Base-by-base conservation (phyloP, 2,329 filamentous ascomycete species). In the Neopestalotiopsis sp. region DNA sequence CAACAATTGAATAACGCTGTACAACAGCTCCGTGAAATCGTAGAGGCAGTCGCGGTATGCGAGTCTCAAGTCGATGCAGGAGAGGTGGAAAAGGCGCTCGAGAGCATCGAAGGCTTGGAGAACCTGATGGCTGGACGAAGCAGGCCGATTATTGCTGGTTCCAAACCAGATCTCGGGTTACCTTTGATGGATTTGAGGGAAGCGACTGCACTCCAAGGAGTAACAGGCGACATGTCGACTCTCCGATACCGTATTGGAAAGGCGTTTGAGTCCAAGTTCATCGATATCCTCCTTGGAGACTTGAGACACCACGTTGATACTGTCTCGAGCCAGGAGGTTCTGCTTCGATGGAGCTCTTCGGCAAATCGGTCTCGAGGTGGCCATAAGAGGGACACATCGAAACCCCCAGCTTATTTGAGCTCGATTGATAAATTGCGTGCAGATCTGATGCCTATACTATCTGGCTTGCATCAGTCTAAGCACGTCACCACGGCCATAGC, bases 161-260 rank as follows among this genome's bases (percentile, higher is more conserved):
- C 60, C 52, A 34, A 76, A 69, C 72, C 72, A 24, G 76, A 65
- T 52, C 76, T 73, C 73, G 81, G 69, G 66, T 81, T 76, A 65
- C 83, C 81, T 49, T 79, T 89, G 68, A 89, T 88, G 57, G 94
- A 98, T 81, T 82, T 98, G 40, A 88, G 94, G 72, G 88, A 89
- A 4, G 89, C 97, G 38, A 91, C 90, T 65, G 95, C 94, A 9
- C 84, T 98, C 17, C 91, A 95, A 76, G 92, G 94, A 0, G 90
- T 97, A 14, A 90, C 91, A 67, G 87, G 90, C 58, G 95, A 97
- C 70, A 86, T 99, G 56, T 86, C 89, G 61, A 89, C 91, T 42
- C 82, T 99, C 62, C 90, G 94, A 69, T 89, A 90, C 72, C 91
- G 94, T 2, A 94, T 98, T 69, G 96, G 96, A 28, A 94, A 92